These are phyloP conservation scores for Annulohypoxylon stygium DNA, from an alignment of 495 filamentous ascomycete genomes.

Conservation along the genomic window DNA sequence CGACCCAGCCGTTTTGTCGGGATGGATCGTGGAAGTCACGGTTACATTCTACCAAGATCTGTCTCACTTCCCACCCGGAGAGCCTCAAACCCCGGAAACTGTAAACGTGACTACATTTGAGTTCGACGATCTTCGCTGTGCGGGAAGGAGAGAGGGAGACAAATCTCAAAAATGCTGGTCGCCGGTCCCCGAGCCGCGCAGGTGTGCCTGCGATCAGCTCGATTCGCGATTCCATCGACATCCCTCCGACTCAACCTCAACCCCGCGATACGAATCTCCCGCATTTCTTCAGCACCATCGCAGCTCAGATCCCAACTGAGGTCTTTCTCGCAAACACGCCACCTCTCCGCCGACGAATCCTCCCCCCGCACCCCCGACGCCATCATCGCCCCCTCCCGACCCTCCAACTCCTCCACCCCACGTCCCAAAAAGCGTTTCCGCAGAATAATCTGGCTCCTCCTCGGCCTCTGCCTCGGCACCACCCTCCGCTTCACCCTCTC, in stretches of 20 bases:
- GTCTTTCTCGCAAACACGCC: too few relatives aligned
- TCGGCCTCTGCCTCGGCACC: slow-evolving; percentile 55
- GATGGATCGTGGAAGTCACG: slow-evolving; percentile 24
- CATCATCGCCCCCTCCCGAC: slow-evolving; percentile 2
- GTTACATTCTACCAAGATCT: slow-evolving; percentile 48
- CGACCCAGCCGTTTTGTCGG: background rate
- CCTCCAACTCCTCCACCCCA: slow-evolving; percentile 12
- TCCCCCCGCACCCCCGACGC: slow-evolving; percentile 26
- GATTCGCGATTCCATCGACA: background rate
- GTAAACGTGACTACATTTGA: slow-evolving; percentile 11
- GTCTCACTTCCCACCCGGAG: slow-evolving; percentile 40
- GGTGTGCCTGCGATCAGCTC: slow-evolving; percentile 26
- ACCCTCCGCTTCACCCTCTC: slow-evolving; percentile 51
- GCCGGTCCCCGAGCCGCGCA: slow-evolving; percentile 21
- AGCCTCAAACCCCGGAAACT: slow-evolving; percentile 37
- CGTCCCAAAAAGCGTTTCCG: slow-evolving; percentile 14
- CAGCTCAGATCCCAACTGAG: slow-evolving; percentile 8
- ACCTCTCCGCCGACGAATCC: slow-evolving; percentile 15
- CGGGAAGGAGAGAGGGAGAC: background rate
- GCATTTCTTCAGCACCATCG: background rate
- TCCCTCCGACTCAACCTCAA: background rate
- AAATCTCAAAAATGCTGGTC: slow-evolving; percentile 24
- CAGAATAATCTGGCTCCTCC: slow-evolving; percentile 53
- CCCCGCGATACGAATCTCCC: slow-evolving; percentile 24
- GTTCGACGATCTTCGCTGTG: background rate